These are phyloP conservation scores for Lentinus polychrous DNA, from an alignment of 1,284 basidiomycete species.

Conservation along the genomic window DNA sequence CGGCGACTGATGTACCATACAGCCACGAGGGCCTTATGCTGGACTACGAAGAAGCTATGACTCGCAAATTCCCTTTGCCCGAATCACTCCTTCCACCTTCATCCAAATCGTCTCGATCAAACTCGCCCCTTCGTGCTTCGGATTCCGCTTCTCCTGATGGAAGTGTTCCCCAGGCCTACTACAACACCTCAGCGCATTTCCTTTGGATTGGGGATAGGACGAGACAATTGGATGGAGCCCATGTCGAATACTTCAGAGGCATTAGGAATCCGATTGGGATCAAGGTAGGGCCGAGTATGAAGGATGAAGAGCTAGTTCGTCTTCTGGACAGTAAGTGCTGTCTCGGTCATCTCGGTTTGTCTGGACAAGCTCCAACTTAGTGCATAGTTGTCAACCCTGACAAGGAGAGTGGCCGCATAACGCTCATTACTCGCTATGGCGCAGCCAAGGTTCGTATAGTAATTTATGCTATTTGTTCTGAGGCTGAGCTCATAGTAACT, in stretches of 20 bases:
- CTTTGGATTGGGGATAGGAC: slow-evolving; percentile 98
- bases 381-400: slow-evolving; percentile 78
- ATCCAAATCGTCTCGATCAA: slow-evolving; percentile 3
- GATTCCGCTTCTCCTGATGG: background rate
- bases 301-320: slow-evolving; percentile 71
- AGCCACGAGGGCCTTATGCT: slow-evolving; percentile 95
- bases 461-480: background rate
- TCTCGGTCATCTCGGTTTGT: background rate
- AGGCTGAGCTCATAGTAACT: background rate
- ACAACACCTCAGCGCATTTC: slow-evolving; percentile 90
- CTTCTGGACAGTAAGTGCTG: slow-evolving; percentile 67
- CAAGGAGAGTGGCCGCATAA: slow-evolving; percentile 78
- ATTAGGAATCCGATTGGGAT: slow-evolving; percentile 96
- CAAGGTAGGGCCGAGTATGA: slow-evolving; percentile 92
- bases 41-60: slow-evolving; percentile 90
- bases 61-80: slow-evolving; percentile 51
- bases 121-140: background rate
- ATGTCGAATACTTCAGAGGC: slow-evolving; percentile 93
- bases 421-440: slow-evolving; percentile 91
- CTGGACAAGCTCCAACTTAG: slow-evolving; percentile 1
- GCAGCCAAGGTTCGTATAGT: slow-evolving; percentile 64
- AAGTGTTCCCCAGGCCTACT: slow-evolving; percentile 39
- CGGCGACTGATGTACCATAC: slow-evolving; percentile 1
- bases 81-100: slow-evolving; percentile 12
- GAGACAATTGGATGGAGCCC: slow-evolving; percentile 87